A percentile compares a stretch with the other conserved stretches of the same genome.
Evolutionary conservation across 768 basidiomycete genomes (phyloP).

Genomic region (Mycena olivaceomarginata): DNA sequence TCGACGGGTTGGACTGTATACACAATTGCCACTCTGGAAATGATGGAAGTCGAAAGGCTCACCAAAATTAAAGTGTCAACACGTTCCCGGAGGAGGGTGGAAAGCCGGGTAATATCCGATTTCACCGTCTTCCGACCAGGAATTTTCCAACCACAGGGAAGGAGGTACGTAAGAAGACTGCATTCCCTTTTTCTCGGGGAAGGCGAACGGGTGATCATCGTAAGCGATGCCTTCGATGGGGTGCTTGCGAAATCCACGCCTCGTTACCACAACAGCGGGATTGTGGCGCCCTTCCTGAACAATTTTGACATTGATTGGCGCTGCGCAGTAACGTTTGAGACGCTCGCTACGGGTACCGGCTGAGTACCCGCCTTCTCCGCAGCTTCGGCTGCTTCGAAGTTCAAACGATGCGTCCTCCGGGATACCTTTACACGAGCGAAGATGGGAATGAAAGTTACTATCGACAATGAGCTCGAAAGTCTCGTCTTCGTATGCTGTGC

Average conservation of each 20-base stretch:
- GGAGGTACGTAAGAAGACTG: neutral
- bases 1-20: slow-evolving; percentile 24
- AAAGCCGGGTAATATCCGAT: neutral
- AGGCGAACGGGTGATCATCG: neutral
- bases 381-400: neutral
- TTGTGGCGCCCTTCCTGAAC: too few species aligned
- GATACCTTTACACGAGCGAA: neutral
- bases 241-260: too few species aligned
- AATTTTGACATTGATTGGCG: neutral
- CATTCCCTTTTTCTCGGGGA: neutral
- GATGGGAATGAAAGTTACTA: slow-evolving; percentile 27
- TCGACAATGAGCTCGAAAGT: neutral
- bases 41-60: neutral
- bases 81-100: neutral
- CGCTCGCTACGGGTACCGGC: neutral
- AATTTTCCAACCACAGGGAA: slow-evolving; percentile 18
- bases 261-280: too few species aligned
- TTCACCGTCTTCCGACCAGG: slow-evolving; percentile 10
- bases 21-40: neutral
- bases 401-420: slow-evolving; percentile 5
- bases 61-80: neutral
- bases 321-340: neutral
- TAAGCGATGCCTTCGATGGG: too few species aligned
- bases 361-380: slow-evolving; percentile 3
- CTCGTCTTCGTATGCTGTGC: slow-evolving; percentile 15